Percentiles rank a stretch among this genome's conserved stretches.
These are phyloP conservation scores for Combretum micranthum DNA, from an alignment of 345 rosid genomes.

Conservation along the genomic window DNA sequence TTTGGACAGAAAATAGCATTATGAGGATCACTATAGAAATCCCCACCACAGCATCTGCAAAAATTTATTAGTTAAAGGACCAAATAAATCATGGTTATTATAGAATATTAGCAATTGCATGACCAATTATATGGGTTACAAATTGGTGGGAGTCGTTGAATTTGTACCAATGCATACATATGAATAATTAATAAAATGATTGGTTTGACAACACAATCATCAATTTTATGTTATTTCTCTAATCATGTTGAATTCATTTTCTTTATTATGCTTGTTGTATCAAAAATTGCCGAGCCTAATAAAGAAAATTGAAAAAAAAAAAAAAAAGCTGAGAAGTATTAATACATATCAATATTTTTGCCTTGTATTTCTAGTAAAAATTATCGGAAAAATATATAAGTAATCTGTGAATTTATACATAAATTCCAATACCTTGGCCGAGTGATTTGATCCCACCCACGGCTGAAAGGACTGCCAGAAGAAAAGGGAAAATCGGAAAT, in stretches of 20 bases:
- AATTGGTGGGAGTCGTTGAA: too few relatives aligned
- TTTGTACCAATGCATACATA: too few relatives aligned
- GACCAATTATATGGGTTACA: not conserved
- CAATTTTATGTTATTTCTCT: too few relatives aligned
- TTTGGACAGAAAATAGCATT: constrained; percentile 36
- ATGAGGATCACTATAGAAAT: constrained; percentile 54
- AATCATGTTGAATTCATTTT: too few relatives aligned
- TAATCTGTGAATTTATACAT: not conserved
- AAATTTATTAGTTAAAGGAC: not conserved
- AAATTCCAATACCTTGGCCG: constrained; percentile 35
- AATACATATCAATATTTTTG: not conserved
- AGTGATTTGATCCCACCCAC: constrained; percentile 63
- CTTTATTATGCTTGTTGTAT: too few relatives aligned
- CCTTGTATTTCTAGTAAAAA: not conserved
- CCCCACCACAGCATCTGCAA: constrained; percentile 52
- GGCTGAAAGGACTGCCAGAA: constrained; percentile 58
- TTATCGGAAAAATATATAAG: not conserved
- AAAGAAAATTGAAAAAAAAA: not conserved
- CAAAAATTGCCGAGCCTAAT: too few relatives aligned
- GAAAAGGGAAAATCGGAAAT: not conserved
- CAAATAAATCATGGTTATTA: not conserved
- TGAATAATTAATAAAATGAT: too few relatives aligned
- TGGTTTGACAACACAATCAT: not conserved
- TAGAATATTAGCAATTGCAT: too few relatives aligned
- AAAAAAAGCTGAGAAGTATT: not conserved